phyloP scores from a whole-genome alignment of 164 flowering plant species.

The Litsea cubeba region DNA sequence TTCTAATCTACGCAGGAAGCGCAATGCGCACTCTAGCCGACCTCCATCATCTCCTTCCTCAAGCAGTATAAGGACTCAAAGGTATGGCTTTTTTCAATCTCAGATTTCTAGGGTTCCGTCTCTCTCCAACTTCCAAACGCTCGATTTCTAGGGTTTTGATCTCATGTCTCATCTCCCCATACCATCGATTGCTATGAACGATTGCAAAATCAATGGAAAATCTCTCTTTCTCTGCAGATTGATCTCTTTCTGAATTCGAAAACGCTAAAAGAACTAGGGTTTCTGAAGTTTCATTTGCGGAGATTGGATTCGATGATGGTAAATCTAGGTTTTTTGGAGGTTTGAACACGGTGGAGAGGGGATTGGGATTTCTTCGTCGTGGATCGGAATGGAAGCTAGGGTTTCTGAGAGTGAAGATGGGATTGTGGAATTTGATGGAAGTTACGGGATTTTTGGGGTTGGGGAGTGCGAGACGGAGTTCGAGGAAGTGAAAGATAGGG shows the following conservation, averaged over 20 bases:
- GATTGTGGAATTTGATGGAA: neutral
- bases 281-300: neutral
- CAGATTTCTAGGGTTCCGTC: slow-evolving; percentile 75
- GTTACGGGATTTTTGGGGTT: neutral
- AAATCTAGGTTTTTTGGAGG: neutral
- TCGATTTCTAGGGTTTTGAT: slow-evolving; percentile 11
- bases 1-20: neutral
- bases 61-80: neutral
- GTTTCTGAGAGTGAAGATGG: neutral
- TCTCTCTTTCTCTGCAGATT: slow-evolving; percentile 4
- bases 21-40: neutral
- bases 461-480: neutral
- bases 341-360: slow-evolving; percentile 8
- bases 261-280: slow-evolving; percentile 1
- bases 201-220: slow-evolving; percentile 7
- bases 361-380: slow-evolving; percentile 18
- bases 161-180: neutral
- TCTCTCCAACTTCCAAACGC: slow-evolving; percentile 82
- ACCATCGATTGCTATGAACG: slow-evolving; percentile 10
- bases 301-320: neutral
- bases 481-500: neutral
- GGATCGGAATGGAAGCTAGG: neutral
- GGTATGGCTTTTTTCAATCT: slow-evolving; percentile 77
- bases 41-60: neutral
- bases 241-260: slow-evolving; percentile 1